Conservation (phyloP, 768 basidiomycete species). For the Roridomyces roridus region DNA sequence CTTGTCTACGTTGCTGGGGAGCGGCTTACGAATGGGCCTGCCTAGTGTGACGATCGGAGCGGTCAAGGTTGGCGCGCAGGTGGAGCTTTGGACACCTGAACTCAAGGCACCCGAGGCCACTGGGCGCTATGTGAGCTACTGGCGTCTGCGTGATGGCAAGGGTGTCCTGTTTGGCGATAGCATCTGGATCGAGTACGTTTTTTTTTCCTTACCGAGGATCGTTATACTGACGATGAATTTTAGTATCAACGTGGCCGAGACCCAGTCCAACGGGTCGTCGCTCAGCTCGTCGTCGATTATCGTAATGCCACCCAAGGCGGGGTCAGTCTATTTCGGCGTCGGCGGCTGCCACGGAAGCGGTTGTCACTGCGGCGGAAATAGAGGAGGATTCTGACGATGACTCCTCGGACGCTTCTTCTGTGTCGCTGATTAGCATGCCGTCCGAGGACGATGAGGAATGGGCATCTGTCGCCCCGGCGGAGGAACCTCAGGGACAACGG, state of each 20-base stretch:
- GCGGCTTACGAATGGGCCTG: constrained; percentile 48
- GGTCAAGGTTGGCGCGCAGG: constrained; percentile 60
- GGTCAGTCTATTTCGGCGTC: constrained; percentile 35
- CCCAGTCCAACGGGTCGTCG: constrained; percentile 40
- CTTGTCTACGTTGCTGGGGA: constrained; percentile 77
- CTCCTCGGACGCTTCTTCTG: constrained; percentile 53
- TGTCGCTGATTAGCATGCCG: constrained; percentile 67
- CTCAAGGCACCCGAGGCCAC: constrained; percentile 82
- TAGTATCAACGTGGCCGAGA: constrained; percentile 75
- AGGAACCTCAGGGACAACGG: constrained; percentile 48
- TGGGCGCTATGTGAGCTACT: constrained; percentile 79
- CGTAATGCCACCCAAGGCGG: constrained; percentile 56
- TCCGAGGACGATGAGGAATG: constrained; percentile 62
- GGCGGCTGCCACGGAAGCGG: constrained; percentile 18
- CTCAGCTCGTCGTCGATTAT: constrained; percentile 74
- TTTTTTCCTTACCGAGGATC: constrained; percentile 8
- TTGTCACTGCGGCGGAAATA: constrained; percentile 6
- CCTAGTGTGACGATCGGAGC: constrained; percentile 55
- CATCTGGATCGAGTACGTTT: constrained; percentile 80
- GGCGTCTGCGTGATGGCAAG: constrained; percentile 67
- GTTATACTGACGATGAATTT: background rate
- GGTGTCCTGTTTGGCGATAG: constrained; percentile 72
- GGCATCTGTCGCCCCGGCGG: constrained; percentile 35
- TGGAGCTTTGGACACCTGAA: constrained; percentile 75
- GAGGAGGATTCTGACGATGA: constrained; percentile 43